A percentile compares a stretch with the other conserved stretches of the same genome.
Evolutionary conservation across 192 early-diverging fungal genomes (phyloP).

Genomic region (Borealophlyctis nickersoniae): DNA sequence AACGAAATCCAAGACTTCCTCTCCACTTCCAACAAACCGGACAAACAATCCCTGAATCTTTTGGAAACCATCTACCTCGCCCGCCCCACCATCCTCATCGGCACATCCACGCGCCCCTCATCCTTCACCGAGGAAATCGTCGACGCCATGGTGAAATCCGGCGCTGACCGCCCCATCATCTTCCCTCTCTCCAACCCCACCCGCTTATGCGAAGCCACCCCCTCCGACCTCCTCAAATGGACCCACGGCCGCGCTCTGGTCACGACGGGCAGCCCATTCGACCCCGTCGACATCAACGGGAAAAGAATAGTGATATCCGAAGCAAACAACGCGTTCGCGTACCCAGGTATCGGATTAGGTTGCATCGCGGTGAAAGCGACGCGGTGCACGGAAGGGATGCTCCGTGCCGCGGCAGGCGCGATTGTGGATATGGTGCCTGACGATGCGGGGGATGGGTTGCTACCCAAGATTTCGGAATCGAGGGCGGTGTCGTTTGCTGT

Average conservation of each 20-base stretch:
- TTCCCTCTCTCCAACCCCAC: slow-evolving; percentile 86
- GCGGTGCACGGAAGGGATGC: slow-evolving; percentile 71
- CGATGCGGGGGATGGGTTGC: not conserved
- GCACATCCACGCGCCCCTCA: slow-evolving; percentile 74
- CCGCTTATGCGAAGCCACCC: slow-evolving; percentile 87
- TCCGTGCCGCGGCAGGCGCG: slow-evolving; percentile 71
- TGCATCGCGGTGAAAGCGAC: slow-evolving; percentile 64
- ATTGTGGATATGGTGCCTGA: slow-evolving; percentile 68
- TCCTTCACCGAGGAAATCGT: slow-evolving; percentile 75
- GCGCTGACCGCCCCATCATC: slow-evolving; percentile 78
- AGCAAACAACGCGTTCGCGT: slow-evolving; percentile 93
- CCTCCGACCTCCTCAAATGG: slow-evolving; percentile 77
- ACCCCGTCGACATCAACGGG: slow-evolving; percentile 29
- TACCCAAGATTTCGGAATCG: too few relatives aligned
- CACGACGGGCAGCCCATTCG: slow-evolving; percentile 91
- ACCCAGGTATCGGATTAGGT: slow-evolving; percentile 87
- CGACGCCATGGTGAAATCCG: slow-evolving; percentile 69
- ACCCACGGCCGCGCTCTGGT: slow-evolving; percentile 86
- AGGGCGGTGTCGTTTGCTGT: too few relatives aligned
- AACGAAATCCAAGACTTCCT: too few relatives aligned
- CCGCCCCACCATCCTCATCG: slow-evolving; percentile 86
- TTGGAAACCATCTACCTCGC: slow-evolving; percentile 80
- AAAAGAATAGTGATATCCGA: slow-evolving; percentile 58
- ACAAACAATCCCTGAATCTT: slow-evolving; percentile 70
- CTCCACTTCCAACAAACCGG: slow-evolving; percentile 81